These are phyloP conservation scores for Noccaea bulbosa DNA, from an alignment of 345 rosid species.

Conservation along the genomic window DNA sequence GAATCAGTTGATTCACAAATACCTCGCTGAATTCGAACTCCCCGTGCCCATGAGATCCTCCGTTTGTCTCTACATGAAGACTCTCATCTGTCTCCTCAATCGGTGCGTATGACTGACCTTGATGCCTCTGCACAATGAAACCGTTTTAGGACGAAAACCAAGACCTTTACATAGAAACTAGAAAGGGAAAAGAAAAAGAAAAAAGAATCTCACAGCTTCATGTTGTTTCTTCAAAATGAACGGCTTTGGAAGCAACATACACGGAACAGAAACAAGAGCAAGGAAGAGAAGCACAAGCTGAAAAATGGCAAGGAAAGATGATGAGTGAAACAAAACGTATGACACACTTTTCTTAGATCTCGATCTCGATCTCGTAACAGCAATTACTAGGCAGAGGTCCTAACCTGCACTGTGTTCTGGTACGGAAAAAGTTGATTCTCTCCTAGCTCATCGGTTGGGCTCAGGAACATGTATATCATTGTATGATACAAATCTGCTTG, in stretches of 20 bases:
- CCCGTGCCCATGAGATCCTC: slow-evolving; percentile 73
- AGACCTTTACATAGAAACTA: not conserved
- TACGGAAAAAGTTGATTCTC: slow-evolving; percentile 87
- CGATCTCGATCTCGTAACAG: slow-evolving; percentile 4
- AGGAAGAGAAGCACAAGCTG: slow-evolving; percentile 74
- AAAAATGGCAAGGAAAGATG: slow-evolving; percentile 18
- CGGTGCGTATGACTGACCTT: slow-evolving; percentile 68
- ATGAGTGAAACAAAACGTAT: slow-evolving; percentile 1
- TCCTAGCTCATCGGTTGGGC: slow-evolving; percentile 91
- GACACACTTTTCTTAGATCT: not conserved
- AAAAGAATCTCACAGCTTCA: slow-evolving; percentile 54
- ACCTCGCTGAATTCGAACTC: slow-evolving; percentile 97
- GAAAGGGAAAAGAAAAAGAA: not conserved
- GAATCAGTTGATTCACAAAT: slow-evolving; percentile 93
- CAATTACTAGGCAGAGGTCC: slow-evolving; percentile 23
- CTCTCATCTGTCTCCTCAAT: slow-evolving; percentile 72
- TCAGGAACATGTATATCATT: slow-evolving; percentile 96
- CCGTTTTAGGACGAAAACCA: not conserved
- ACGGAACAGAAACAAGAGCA: slow-evolving; percentile 90
- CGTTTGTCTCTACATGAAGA: slow-evolving; percentile 63
- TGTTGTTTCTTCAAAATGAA: slow-evolving; percentile 90
- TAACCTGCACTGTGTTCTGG: slow-evolving; percentile 80
- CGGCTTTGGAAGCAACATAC: slow-evolving; percentile 98
- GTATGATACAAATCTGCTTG: slow-evolving; percentile 91
- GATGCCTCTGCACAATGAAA: slow-evolving; percentile 70